Evolutionary conservation across 1,284 basidiomycete genomes (phyloP), one percentile per base, ranked within the genome.

Genomic region (Porogramme epimiltina): DNA sequence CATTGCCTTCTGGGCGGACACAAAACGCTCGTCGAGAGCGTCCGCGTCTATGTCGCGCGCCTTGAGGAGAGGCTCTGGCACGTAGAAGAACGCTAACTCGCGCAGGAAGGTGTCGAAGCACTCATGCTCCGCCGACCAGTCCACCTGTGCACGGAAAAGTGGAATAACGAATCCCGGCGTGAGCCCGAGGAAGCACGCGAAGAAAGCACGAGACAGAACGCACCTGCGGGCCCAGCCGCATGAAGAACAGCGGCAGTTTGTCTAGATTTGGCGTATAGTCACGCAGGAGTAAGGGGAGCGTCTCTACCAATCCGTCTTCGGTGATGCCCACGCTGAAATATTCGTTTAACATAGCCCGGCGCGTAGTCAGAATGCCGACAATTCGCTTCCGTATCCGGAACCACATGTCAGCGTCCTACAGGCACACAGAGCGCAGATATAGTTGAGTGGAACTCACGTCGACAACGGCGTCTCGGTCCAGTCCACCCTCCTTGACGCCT

Each of bases 81-180:
- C 80, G 68, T 96, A 94, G 72, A 96, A 98, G 66, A 85, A 91
- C 1, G 93, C 95, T 1, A 99, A 75, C 70, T 99, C 96, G 25
- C 87, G 84, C 20, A 97, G 75, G 64, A 99, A 88, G 0, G 84
- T 80, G 18, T 84, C 80, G 65, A 99, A 98, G 67, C 96, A 99
- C 51, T 82, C 84, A 45, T 78, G 76, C 68, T 99, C 97, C 2
- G 83, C 77, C 8, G 78, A 77, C 96, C 96, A 99, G 61, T 95
- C 77, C 24, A 98, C 93, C 85, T 96, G 61, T 43, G 16, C 51
- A 43, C 63, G 67, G 6, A 6, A 15, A 13, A 31, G 28, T 13
- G 28, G 28, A 31, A 8, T 6, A 16, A 11, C n/a, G 3, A 45
- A 8, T 25, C 13, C 28, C 28, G 8, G 28, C 28, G 41, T 26